phyloP scores from a whole-genome alignment of 331 rosid genomes.

The Telfairia occidentalis region DNA sequence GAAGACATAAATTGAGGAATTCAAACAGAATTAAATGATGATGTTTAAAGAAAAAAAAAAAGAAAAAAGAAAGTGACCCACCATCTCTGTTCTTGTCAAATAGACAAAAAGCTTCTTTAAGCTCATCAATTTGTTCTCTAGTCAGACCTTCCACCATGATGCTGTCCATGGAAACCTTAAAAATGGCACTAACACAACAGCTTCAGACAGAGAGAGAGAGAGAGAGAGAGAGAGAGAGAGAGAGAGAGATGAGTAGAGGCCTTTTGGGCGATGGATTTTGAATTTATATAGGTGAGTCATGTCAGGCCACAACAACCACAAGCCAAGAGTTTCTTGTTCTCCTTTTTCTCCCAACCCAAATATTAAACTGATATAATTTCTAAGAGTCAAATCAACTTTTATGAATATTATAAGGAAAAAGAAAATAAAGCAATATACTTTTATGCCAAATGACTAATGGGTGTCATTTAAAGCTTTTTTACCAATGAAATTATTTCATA shows the following conservation, averaged over 20 bases:
- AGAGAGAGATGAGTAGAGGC: background rate
- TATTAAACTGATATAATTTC: background rate
- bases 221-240: background rate
- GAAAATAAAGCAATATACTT: too few relatives aligned
- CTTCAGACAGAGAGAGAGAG: background rate
- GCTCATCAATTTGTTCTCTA: constrained; percentile 58
- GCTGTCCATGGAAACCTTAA: constrained; percentile 1
- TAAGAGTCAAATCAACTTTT: background rate
- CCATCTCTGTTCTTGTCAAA: constrained; percentile 95
- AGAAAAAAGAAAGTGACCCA: constrained; percentile 25
- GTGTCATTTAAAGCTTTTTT: too few relatives aligned
- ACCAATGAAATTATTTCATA: too few relatives aligned
- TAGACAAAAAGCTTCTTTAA: constrained; percentile 65
- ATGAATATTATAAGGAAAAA: too few relatives aligned
- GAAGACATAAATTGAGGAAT: background rate
- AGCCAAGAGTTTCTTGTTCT: background rate
- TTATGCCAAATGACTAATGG: background rate
- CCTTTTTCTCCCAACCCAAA: background rate
- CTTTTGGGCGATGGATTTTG: too few relatives aligned
- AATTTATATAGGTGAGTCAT: background rate
- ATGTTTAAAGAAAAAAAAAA: background rate
- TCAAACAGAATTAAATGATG: background rate
- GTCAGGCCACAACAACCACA: background rate
- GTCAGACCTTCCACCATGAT: constrained; percentile 51
- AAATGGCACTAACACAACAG: background rate